Evolutionary conservation across 2,329 filamentous ascomycete genomes (phyloP).

Genomic region (Mycosphaerella arachidis): DNA sequence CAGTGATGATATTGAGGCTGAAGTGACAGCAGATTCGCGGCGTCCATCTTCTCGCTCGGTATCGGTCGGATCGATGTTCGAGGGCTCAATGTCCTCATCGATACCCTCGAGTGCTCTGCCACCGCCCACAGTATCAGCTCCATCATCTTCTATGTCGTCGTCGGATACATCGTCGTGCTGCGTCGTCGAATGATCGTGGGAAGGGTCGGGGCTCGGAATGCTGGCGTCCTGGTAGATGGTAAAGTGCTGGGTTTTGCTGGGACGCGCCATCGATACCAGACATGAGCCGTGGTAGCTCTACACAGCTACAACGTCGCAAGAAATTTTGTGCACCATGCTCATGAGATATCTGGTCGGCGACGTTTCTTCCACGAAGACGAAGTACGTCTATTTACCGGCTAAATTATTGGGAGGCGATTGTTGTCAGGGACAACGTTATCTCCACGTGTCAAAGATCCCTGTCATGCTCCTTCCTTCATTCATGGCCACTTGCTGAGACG

Average conservation of each 20-base stretch:
- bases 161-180: slow-evolving; percentile 1
- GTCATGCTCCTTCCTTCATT: too few relatives aligned
- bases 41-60: slow-evolving; percentile 16
- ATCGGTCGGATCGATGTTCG: slow-evolving; percentile 9
- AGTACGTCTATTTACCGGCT: not conserved
- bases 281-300: slow-evolving; percentile 3
- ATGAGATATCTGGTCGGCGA: not conserved
- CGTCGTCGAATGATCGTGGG: slow-evolving; percentile 1
- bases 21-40: slow-evolving; percentile 26
- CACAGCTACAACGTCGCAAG: not conserved
- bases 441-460: too few relatives aligned
- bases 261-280: slow-evolving; percentile 51
- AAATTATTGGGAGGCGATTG: not conserved
- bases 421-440: not conserved
- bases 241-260: slow-evolving; percentile 32
- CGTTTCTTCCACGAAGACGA: not conserved
- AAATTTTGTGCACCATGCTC: not conserved
- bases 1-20: slow-evolving; percentile 31
- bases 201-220: slow-evolving; percentile 8
- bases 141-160: not conserved
- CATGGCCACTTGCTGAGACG: too few relatives aligned
- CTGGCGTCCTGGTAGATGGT: slow-evolving; percentile 16
- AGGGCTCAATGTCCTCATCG: not conserved
- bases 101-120: not conserved
- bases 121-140: not conserved